Base-by-base conservation (phyloP, 2,329 filamentous ascomycete species). In the Pyricularia pennisetigena region DNA sequence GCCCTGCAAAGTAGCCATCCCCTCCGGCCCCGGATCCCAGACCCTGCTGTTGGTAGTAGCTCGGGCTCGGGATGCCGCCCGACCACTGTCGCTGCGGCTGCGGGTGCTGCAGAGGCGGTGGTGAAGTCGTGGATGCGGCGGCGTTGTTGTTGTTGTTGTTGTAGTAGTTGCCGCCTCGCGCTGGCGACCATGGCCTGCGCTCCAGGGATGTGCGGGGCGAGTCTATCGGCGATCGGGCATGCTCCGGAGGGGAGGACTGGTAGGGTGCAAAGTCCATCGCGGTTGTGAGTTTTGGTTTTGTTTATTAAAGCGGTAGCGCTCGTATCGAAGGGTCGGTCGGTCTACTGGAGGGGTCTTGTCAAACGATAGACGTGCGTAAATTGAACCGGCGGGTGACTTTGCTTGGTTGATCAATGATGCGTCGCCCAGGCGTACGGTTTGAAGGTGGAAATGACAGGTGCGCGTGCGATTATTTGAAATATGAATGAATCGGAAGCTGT, bases 231-330 rank as follows among this genome's bases (percentile, higher is more conserved):
- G 92, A 96, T 74, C 94, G 92, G 72, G 88, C 87, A 73, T 90
- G 85, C 81, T 98, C 94, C 10, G 95, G 95, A 20, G 91, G 90
- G 65, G 90, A 90, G 78, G 94, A 94, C 82, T 98, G 95, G 81
- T 98, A 99, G 54, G 95, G 95, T 64, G 95, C 95, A 78, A 98
- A 99, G 82, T 97, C 92, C 91, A 95, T 95, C 68, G 74, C 81
- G 4, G 14, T 24, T 41, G 24, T 16, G 28, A 14, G 32, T 35
- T 35, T 12, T 12, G 1, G 63, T 29, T 35, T 64, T n/a, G 7
- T 9, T 32, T 12, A 65, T n/a, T 9, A 23, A 35, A 28, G 20
- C 3, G 10, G 28, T 65, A 16, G 14, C 63, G 14, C 9, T 32
- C 28, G 63, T 35, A 10, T 41, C 29, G 30, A 12, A 65, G 4